A percentile compares a stretch with the other conserved stretches of the same genome.
Evolutionary conservation across 176 grass and related monocot genomes (phyloP).

Genomic region (Zea luxurians): DNA sequence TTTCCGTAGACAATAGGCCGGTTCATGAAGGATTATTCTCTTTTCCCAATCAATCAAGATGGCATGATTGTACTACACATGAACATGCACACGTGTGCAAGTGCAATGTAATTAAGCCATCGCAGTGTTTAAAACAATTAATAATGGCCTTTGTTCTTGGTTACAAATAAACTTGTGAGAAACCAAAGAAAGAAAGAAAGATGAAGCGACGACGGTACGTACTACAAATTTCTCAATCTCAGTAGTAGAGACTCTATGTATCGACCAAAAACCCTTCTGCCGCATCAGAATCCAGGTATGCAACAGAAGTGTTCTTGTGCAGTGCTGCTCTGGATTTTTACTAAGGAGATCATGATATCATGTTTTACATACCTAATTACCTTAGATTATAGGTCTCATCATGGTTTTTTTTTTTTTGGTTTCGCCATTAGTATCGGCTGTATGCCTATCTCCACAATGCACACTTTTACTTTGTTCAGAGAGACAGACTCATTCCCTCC

Average conservation of each 20-base stretch:
- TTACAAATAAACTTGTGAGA: background rate
- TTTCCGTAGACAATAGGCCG: background rate
- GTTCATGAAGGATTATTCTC: background rate
- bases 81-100: conserved; percentile 35
- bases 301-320: background rate
- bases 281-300: background rate
- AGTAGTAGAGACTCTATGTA: background rate
- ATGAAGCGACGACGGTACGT: background rate
- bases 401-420: background rate
- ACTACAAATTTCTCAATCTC: background rate
- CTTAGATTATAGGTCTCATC: background rate
- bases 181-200: conserved; percentile 8
- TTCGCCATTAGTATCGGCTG: background rate
- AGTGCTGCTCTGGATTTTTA: background rate
- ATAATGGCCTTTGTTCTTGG: background rate
- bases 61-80: background rate
- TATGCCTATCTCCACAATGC: background rate
- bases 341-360: background rate
- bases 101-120: conserved; percentile 18
- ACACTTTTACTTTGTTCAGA: background rate
- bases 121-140: background rate
- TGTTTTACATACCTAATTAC: conserved; percentile 3
- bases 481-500: conserved; percentile 4
- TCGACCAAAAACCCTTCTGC: background rate
- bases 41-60: background rate